Evolutionary conservation across 2,329 filamentous ascomycete genomes (phyloP), one percentile per base, ranked within the genome.

Genomic region (Phyllosticta paracitricarpa): DNA sequence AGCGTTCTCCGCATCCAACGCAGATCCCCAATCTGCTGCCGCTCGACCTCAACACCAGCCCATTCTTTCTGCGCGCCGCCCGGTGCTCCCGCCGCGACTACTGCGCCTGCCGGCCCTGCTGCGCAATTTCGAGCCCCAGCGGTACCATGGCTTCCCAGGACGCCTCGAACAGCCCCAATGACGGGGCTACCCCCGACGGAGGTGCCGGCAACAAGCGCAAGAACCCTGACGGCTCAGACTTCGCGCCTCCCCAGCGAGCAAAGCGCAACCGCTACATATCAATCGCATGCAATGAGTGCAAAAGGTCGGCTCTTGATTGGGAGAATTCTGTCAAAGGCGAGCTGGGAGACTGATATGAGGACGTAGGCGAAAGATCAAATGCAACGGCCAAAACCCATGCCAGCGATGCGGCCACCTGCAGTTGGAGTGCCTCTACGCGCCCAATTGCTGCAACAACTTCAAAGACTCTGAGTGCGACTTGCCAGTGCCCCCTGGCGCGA

Each of bases 361-460:
- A 75, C 85, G 86, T 71, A 76, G 84, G 56, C 79, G 84, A 61
- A 87, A 87, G 75, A 87, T 87, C 71, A 86, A 86, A 65, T 86
- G 84, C 74, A 87, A 87, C 73, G 84, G 84, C 52, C 80, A 87
- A 70, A 81, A 79, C 14, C 84, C 84, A 12, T 87, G 84, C 68
- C 82, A 85, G 68, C 78, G 84, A 65, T 87, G 84, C 71, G 84
- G 84, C 26, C 85, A 86, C 71, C 76, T 87, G 61, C 80, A 78
- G 62, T 77, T 87, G 63, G 83, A 86, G 69, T 87, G 82, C 69
- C 74, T 84, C 62, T 87, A 87, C 75, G 82, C 84, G 63, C 83
- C 84, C 4, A 87, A 87, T 68, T 87, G 84, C 76, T 86, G 84
- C 72, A 92, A 84, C 77, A 91, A 84, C 73, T 91, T 96, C 81